These are phyloP conservation scores for Eimeria falciformis DNA, from an alignment of 169 alveolate genomes.

Conservation along the genomic window DNA sequence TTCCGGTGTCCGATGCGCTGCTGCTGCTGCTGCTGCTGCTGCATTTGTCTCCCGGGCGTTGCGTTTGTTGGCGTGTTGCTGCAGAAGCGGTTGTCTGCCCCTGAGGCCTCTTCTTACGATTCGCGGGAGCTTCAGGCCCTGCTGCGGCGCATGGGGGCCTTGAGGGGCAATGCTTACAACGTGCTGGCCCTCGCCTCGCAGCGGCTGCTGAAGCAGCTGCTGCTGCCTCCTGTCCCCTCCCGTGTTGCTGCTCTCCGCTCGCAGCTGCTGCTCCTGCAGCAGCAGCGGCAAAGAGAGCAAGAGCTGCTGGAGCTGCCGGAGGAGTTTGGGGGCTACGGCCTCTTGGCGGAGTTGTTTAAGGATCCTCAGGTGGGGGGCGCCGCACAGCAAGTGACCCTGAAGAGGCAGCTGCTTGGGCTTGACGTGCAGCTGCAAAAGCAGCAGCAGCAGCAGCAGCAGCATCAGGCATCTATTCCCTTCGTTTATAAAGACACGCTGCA, in stretches of 20 bases:
- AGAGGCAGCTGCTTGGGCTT: conserved; percentile 48
- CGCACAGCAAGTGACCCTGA: conserved; percentile 40
- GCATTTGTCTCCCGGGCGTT: neutral
- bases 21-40: neutral
- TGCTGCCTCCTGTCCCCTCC: conserved; percentile 14
- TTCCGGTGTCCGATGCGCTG: neutral
- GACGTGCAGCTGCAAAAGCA: conserved; percentile 25
- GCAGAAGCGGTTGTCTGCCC: conserved; percentile 15
- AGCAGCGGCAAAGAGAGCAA: neutral
- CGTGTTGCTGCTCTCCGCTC: conserved; percentile 5
- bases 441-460: conserved; percentile 49
- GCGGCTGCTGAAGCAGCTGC: conserved; percentile 61
- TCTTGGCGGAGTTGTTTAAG: conserved; percentile 5
- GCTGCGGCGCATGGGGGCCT: conserved; percentile 45
- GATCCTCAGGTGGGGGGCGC: conserved; percentile 4
- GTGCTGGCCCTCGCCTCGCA: conserved; percentile 45
- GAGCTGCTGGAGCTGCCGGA: conserved; percentile 51
- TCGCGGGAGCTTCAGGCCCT: conserved; percentile 1
- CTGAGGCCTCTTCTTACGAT: neutral
- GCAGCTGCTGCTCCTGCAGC: conserved; percentile 61
- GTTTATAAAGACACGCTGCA: neutral
- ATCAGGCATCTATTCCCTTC: conserved; percentile 8
- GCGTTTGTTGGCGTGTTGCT: neutral
- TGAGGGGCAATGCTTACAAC: conserved; percentile 28
- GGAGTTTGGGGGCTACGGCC: conserved; percentile 51